These are phyloP conservation scores for Marasmius sp. DNA, from an alignment of 1,284 basidiomycete genomes.

Conservation along the genomic window DNA sequence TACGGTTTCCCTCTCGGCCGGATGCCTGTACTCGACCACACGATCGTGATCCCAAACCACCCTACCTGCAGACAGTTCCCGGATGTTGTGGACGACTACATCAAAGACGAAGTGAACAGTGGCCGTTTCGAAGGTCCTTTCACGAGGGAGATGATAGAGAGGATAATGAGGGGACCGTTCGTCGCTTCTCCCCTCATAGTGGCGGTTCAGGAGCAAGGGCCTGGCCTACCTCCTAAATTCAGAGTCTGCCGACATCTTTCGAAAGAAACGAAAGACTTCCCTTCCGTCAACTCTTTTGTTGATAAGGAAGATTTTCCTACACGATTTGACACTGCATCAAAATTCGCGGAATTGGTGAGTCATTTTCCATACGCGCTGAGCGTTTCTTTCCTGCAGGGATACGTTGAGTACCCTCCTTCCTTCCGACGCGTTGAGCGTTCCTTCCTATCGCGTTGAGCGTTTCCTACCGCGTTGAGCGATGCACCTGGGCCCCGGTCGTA, in stretches of 20 bases:
- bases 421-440: too few relatives aligned
- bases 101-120: neutral
- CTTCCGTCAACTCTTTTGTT: conserved; percentile 26
- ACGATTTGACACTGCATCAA: too few relatives aligned
- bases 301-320: too few relatives aligned
- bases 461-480: too few relatives aligned
- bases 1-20: conserved; percentile 16
- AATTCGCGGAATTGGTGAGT: too few relatives aligned
- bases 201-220: conserved; percentile 13
- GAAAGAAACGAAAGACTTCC: conserved; percentile 3
- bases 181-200: conserved; percentile 16
- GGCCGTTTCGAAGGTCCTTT: conserved; percentile 2
- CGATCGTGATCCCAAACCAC: conserved; percentile 13
- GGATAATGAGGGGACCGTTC: conserved; percentile 21
- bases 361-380: neutral
- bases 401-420: too few relatives aligned
- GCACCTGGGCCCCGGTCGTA: too few relatives aligned
- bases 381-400: neutral
- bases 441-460: too few relatives aligned
- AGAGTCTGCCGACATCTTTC: conserved; percentile 25
- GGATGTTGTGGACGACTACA: neutral
- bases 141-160: conserved; percentile 10
- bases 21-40: conserved; percentile 7
- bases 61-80: neutral
- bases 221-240: conserved; percentile 18